These are phyloP conservation scores for Oligophagozyma castellii DNA, from an alignment of 1,139 yeast species.

Conservation along the genomic window DNA sequence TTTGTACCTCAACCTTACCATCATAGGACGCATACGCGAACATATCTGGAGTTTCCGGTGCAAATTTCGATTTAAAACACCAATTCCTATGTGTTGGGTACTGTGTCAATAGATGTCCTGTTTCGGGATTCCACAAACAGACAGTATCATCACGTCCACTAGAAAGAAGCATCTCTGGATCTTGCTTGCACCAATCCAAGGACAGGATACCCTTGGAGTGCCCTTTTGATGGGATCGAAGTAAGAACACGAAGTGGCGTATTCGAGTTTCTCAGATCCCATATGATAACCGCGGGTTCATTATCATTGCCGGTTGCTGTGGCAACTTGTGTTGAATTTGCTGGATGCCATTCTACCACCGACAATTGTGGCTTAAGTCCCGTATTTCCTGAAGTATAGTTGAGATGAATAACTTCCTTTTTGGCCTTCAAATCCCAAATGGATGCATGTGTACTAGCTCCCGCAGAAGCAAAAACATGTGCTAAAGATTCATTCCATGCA, in stretches of 20 bases:
- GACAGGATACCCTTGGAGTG: slow-evolving; percentile 83
- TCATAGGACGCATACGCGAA: slow-evolving; percentile 92
- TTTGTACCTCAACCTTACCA: slow-evolving; percentile 68
- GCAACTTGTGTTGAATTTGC: slow-evolving; percentile 67
- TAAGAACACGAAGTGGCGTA: slow-evolving; percentile 63
- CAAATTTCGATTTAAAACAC: slow-evolving; percentile 82
- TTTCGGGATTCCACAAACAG: slow-evolving; percentile 75
- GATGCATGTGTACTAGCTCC: slow-evolving; percentile 61
- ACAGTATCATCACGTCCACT: slow-evolving; percentile 89
- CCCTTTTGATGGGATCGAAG: slow-evolving; percentile 29
- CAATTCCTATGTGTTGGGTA: slow-evolving; percentile 90
- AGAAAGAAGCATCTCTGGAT: slow-evolving; percentile 63
- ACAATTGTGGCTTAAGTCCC: slow-evolving; percentile 40
- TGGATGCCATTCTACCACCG: slow-evolving; percentile 83
- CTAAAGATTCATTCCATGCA: slow-evolving; percentile 79
- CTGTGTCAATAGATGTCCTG: slow-evolving; percentile 59
- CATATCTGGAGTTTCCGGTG: slow-evolving; percentile 76
- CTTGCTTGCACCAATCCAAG: slow-evolving; percentile 86
- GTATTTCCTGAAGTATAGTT: slow-evolving; percentile 41
- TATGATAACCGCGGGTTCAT: slow-evolving; percentile 64
- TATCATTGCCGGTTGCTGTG: slow-evolving; percentile 77
- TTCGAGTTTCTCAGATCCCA: slow-evolving; percentile 95
- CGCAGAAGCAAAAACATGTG: slow-evolving; percentile 89
- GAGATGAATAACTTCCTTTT: slow-evolving; percentile 78
- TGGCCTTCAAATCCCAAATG: slow-evolving; percentile 85